Conservation (phyloP, 2,329 filamentous ascomycete genomes). For the Penicillium expansum region DNA sequence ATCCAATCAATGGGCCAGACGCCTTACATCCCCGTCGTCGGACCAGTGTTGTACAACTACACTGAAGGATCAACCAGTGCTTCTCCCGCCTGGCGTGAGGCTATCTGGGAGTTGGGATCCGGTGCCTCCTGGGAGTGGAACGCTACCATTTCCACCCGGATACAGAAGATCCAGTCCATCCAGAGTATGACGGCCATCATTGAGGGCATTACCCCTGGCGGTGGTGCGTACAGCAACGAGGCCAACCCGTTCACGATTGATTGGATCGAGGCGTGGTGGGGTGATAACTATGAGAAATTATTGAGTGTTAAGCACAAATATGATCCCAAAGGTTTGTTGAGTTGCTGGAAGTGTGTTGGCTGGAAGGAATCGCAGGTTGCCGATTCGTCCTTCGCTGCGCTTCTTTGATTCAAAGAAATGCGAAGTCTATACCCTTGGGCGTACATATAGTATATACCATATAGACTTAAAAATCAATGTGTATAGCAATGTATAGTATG, state of each 20-base stretch:
- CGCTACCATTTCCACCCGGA: slow-evolving; percentile 13
- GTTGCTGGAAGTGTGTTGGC: slow-evolving; percentile 21
- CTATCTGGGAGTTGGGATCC: slow-evolving; percentile 18
- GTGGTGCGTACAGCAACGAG: slow-evolving; percentile 21
- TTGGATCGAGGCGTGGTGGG: slow-evolving; percentile 22
- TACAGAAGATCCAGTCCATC: slow-evolving; percentile 5
- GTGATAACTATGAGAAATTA: slow-evolving; percentile 20
- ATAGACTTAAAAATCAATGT: too few species aligned
- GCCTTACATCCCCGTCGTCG: slow-evolving; percentile 19
- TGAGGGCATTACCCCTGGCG: slow-evolving; percentile 12
- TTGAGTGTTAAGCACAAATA: slow-evolving; percentile 21
- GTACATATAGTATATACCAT: too few species aligned
- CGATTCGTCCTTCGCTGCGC: background rate
- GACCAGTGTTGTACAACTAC: slow-evolving; percentile 19
- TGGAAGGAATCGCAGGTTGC: background rate
- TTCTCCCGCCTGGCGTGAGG: slow-evolving; percentile 20
- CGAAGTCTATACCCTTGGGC: background rate
- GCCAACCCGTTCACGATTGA: slow-evolving; percentile 19
- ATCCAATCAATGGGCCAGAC: slow-evolving; percentile 1
- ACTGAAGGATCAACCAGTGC: slow-evolving; percentile 17
- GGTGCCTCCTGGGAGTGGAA: slow-evolving; percentile 17
- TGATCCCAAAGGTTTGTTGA: slow-evolving; percentile 17
- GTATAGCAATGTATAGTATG: too few species aligned
- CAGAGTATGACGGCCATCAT: slow-evolving; percentile 9
- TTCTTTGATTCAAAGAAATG: background rate